A percentile compares a stretch with the other conserved stretches of the same genome.
Conservation (phyloP, 371 early-diverging fungal species). For the Mucor circinelloides region DNA sequence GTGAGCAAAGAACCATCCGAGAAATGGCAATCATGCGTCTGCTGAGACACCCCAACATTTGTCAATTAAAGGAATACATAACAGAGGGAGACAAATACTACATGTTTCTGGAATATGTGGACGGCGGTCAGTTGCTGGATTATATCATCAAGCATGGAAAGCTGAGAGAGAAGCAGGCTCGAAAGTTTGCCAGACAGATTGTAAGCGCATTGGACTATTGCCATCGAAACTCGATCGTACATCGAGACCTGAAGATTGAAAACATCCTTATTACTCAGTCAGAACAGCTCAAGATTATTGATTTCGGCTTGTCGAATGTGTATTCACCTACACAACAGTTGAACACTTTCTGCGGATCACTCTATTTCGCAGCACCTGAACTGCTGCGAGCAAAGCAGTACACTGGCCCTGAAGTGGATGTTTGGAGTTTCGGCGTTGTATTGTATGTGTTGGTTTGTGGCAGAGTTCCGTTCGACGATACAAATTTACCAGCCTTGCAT, state of each 20-base stretch:
- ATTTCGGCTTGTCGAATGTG: constrained; percentile 90
- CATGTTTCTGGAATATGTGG: constrained; percentile 84
- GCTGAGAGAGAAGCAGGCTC: constrained; percentile 72
- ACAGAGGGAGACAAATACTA: constrained; percentile 77
- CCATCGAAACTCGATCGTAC: constrained; percentile 73
- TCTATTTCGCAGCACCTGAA: constrained; percentile 89
- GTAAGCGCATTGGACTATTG: constrained; percentile 75
- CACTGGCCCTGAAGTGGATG: constrained; percentile 87
- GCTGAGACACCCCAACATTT: constrained; percentile 78
- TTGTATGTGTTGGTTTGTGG: constrained; percentile 87
- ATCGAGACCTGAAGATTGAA: constrained; percentile 91
- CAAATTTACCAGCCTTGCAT: constrained; percentile 64
- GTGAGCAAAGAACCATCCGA: constrained; percentile 76
- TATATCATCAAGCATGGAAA: constrained; percentile 73
- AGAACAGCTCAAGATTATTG: constrained; percentile 70
- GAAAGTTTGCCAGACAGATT: constrained; percentile 78
- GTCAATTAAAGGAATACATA: constrained; percentile 74
- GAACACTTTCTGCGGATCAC: constrained; percentile 83
- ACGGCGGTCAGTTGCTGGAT: constrained; percentile 78
- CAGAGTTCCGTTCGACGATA: constrained; percentile 85
- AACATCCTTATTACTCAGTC: constrained; percentile 75
- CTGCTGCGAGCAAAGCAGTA: constrained; percentile 83
- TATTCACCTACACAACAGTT: constrained; percentile 65
- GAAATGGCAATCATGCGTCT: constrained; percentile 81
- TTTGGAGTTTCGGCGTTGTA: constrained; percentile 92